Evolutionary conservation across 2,329 filamentous ascomycete species (phyloP).

Genomic region (Penicillium concentricum): DNA sequence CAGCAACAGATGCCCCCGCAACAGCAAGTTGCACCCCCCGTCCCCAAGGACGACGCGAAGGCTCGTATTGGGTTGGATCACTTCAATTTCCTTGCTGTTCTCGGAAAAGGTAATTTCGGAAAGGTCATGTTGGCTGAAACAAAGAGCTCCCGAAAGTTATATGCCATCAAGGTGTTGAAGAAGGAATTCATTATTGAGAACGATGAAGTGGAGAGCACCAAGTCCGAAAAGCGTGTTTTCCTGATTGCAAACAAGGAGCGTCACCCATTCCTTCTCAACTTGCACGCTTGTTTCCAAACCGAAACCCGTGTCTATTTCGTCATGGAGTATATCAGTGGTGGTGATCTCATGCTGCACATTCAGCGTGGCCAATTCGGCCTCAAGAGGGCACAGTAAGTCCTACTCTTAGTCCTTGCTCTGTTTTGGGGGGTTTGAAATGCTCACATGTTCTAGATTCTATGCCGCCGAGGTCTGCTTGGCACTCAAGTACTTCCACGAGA

Average conservation of each 20-base stretch:
- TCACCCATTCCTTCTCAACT: slow-evolving; percentile 90
- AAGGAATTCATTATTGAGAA: slow-evolving; percentile 99
- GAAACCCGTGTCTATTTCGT: slow-evolving; percentile 98
- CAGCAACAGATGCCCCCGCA: slow-evolving; percentile 25
- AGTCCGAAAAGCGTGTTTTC: slow-evolving; percentile 97
- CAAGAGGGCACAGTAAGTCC: slow-evolving; percentile 85
- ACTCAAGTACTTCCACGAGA: slow-evolving; percentile 98
- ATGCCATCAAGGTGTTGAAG: slow-evolving; percentile 98
- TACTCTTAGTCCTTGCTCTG: not conserved
- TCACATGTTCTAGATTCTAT: slow-evolving; percentile 68
- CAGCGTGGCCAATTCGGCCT: slow-evolving; percentile 94
- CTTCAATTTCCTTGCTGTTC: slow-evolving; percentile 97
- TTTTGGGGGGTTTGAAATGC: not conserved
- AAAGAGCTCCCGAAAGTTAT: slow-evolving; percentile 85
- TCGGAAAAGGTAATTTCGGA: slow-evolving; percentile 98
- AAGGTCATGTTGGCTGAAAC: slow-evolving; percentile 99
- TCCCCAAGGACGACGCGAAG: slow-evolving; percentile 36
- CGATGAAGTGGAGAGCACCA: slow-evolving; percentile 95
- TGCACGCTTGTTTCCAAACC: slow-evolving; percentile 98
- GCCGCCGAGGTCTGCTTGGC: slow-evolving; percentile 96
- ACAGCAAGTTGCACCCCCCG: slow-evolving; percentile 18
- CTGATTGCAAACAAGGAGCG: slow-evolving; percentile 94
- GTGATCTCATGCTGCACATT: slow-evolving; percentile 98
- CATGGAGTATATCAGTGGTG: slow-evolving; percentile 98
- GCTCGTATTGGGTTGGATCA: slow-evolving; percentile 90